Conservation (phyloP, 306 rosid genomes). For the Inga laurina region DNA sequence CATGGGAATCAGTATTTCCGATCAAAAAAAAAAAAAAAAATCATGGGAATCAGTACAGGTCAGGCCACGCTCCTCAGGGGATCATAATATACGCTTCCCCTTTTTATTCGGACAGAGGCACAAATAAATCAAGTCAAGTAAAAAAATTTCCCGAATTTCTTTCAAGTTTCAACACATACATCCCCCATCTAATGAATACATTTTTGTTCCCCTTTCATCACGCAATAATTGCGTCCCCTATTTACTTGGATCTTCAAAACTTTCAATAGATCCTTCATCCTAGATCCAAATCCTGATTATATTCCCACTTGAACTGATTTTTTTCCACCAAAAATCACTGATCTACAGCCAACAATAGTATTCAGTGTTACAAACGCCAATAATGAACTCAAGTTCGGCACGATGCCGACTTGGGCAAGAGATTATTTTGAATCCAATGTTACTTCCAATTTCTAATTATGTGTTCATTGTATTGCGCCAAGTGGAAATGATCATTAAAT, state of each 20-base stretch:
- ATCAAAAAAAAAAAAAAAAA: no score
- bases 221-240: neutral
- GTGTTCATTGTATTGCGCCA: neutral
- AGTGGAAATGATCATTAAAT: neutral
- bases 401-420: neutral
- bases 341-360: neutral
- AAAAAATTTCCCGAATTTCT: neutral
- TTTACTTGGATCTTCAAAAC: neutral
- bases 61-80: constrained; percentile 26
- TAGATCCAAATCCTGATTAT: neutral
- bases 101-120: neutral
- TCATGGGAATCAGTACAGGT: constrained; percentile 32
- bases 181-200: no score
- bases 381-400: neutral
- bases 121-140: neutral
- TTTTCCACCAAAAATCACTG: neutral
- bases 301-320: neutral
- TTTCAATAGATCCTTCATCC: neutral
- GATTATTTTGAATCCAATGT: neutral
- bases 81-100: constrained; percentile 6
- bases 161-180: no score
- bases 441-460: neutral
- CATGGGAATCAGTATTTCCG: constrained; percentile 26
- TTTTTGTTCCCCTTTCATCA: no score
- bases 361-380: neutral